phyloP scores from a whole-genome alignment of 306 rosid genomes.

The Arachis hypogaea region DNA sequence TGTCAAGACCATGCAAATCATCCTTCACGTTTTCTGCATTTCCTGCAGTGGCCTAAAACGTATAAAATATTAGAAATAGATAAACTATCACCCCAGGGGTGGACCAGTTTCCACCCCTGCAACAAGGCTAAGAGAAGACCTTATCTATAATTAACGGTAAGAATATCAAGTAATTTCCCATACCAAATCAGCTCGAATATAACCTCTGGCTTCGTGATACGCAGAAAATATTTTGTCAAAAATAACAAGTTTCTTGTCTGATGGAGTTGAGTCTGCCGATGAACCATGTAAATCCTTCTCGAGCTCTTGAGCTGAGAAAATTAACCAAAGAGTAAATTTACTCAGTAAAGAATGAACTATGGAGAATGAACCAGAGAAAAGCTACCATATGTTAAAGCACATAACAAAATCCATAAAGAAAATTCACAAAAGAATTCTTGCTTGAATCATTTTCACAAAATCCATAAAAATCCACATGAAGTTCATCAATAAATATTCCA shows the following conservation, averaged over 20 bases:
- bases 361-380: slow-evolving; percentile 1
- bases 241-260: slow-evolving; percentile 74
- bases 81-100: neutral
- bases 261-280: slow-evolving; percentile 67
- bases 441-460: too few species aligned
- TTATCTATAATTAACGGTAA: slow-evolving; percentile 18
- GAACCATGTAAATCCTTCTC: slow-evolving; percentile 85
- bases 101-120: too few species aligned
- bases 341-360: slow-evolving; percentile 25
- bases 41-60: slow-evolving; percentile 80
- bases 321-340: slow-evolving; percentile 42
- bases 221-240: slow-evolving; percentile 96
- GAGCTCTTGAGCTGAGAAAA: slow-evolving; percentile 90
- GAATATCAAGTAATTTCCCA: slow-evolving; percentile 43
- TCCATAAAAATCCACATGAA: too few species aligned
- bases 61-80: slow-evolving; percentile 32
- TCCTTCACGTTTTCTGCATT: slow-evolving; percentile 86
- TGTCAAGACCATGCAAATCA: slow-evolving; percentile 94
- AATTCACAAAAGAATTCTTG: neutral
- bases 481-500: too few species aligned
- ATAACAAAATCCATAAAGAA: slow-evolving; percentile 18
- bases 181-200: slow-evolving; percentile 96
- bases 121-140: neutral
- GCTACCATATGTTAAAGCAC: slow-evolving; percentile 18
- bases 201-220: slow-evolving; percentile 92